Conservation (phyloP, 208 protist species). For the Trypanosoma platydactyli region DNA sequence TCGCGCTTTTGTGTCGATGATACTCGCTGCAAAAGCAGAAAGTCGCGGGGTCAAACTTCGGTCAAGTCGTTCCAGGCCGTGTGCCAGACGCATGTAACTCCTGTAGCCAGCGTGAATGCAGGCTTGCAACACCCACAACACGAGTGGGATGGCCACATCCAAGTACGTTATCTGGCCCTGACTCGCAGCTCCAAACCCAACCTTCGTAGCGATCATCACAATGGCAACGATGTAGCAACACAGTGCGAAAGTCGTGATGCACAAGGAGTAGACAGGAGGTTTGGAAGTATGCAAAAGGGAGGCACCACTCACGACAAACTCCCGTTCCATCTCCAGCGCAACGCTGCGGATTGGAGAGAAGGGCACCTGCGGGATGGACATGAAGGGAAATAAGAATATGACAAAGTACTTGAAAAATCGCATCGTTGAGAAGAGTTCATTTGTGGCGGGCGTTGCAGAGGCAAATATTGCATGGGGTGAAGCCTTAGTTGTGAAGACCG, state of each 20-base stretch:
- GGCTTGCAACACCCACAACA: slow-evolving; percentile 58
- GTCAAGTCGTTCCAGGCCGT: slow-evolving; percentile 70
- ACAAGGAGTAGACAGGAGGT: slow-evolving; percentile 48
- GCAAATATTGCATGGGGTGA: slow-evolving; percentile 48
- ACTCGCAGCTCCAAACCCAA: slow-evolving; percentile 39
- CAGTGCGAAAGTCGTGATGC: slow-evolving; percentile 42
- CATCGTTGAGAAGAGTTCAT: slow-evolving; percentile 50
- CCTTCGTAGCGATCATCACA: slow-evolving; percentile 50
- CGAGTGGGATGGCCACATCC: slow-evolving; percentile 68
- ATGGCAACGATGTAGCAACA: slow-evolving; percentile 50
- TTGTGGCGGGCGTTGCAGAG: slow-evolving; percentile 46
- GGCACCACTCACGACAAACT: slow-evolving; percentile 82
- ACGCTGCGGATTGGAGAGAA: slow-evolving; percentile 55
- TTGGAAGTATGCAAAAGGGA: slow-evolving; percentile 66
- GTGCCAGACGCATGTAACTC: slow-evolving; percentile 59
- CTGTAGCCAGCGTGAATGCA: slow-evolving; percentile 56
- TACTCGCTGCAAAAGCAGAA: slow-evolving; percentile 63
- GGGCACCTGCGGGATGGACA: slow-evolving; percentile 55
- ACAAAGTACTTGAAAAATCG: slow-evolving; percentile 37
- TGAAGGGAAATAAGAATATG: slow-evolving; percentile 77
- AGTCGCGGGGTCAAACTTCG: slow-evolving; percentile 63
- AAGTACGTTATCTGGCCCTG: slow-evolving; percentile 47
- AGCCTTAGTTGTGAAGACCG: slow-evolving; percentile 7
- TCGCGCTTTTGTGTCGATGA: slow-evolving; percentile 60
- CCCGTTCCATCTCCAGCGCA: slow-evolving; percentile 67